Conservation (phyloP, 805 yeast species). For the Yamadazyma tumulicola region DNA sequence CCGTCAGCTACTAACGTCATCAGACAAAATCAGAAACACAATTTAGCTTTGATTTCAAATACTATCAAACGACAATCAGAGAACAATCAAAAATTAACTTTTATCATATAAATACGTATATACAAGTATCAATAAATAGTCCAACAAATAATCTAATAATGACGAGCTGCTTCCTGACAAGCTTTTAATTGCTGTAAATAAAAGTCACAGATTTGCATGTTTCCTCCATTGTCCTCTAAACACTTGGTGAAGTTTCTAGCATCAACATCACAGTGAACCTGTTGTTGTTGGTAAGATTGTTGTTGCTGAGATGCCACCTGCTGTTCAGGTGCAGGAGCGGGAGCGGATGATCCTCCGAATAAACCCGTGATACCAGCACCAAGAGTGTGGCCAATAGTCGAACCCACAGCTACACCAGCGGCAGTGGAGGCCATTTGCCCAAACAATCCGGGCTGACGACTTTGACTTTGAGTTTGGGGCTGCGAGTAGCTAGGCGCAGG, state of each 20-base stretch:
- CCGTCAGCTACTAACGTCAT: too few species aligned
- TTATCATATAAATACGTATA: conserved; percentile 5
- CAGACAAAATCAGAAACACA: too few species aligned
- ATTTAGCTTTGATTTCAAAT: neutral
- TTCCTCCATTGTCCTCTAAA: conserved; percentile 88
- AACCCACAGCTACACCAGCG: conserved; percentile 99
- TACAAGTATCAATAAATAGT: conserved; percentile 4
- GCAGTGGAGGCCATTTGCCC: conserved; percentile 99
- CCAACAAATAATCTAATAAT: conserved; percentile 48
- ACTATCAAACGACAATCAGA: neutral
- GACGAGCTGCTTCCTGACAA: conserved; percentile 90
- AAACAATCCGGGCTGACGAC: conserved; percentile 73
- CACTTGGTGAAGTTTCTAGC: conserved; percentile 96
- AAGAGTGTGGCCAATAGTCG: conserved; percentile 92
- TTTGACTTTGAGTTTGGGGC: conserved; percentile 46
- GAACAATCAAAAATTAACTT: neutral
- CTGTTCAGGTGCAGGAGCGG: conserved; percentile 35
- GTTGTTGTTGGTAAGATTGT: conserved; percentile 36
- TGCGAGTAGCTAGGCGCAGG: conserved; percentile 49
- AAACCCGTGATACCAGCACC: conserved; percentile 91
- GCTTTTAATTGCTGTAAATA: conserved; percentile 97
- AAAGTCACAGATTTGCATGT: conserved; percentile 95
- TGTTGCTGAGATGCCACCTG: conserved; percentile 39
- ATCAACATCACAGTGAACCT: conserved; percentile 77
- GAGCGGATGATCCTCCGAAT: conserved; percentile 75